Evolutionary conservation across 2,329 filamentous ascomycete species (phyloP), one percentile per base, ranked within the genome.

Genomic region (Colletotrichum trifolii): DNA sequence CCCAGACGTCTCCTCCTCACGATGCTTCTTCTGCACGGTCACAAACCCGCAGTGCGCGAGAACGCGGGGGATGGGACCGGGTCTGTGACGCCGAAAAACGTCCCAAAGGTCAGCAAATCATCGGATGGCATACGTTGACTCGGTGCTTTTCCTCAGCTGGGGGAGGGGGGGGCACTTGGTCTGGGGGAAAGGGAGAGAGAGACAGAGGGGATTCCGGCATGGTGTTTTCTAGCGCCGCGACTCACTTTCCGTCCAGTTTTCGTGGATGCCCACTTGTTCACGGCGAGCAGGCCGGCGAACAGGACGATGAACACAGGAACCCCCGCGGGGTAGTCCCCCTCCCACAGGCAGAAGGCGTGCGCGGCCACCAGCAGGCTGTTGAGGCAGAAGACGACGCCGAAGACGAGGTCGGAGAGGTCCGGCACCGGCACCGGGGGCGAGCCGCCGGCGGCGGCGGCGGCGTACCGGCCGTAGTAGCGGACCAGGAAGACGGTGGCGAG

Each of bases 211-310:
- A 15, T 34, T 45, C 49, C 48, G 42, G 42, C 13, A 7, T 43
- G 13, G 13, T 25, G 52, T 53, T 45, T 34, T 48, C 62, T 65
- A 62, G 62, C 39, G 62, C 40, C 39, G 57, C 40, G 35, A 54
- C 60, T 59, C 10, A 64, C 60, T 15, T 66, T 64, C 59, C 64
- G 60, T 64, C 50, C 13, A 64, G 43, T 66, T 64, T 66, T 63
- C 60, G 59, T 63, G 64, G 64, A 50, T 46, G 60, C 60, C 64
- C 64, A 66, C 60, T 64, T 66, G 60, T 60, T 60, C 17, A 66
- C 36, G 34, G 38, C 54, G 35, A 66, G 43, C 52, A 65, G 43
- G 52, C 25, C 33, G 12, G 39, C 38, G 34, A 49, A 17, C 11
- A 64, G 35, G 47, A 43, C 43, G 38, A 42, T 12, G 15, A 54